phyloP scores from a whole-genome alignment of 768 basidiomycete genomes.

The Leccinum imitatum region DNA sequence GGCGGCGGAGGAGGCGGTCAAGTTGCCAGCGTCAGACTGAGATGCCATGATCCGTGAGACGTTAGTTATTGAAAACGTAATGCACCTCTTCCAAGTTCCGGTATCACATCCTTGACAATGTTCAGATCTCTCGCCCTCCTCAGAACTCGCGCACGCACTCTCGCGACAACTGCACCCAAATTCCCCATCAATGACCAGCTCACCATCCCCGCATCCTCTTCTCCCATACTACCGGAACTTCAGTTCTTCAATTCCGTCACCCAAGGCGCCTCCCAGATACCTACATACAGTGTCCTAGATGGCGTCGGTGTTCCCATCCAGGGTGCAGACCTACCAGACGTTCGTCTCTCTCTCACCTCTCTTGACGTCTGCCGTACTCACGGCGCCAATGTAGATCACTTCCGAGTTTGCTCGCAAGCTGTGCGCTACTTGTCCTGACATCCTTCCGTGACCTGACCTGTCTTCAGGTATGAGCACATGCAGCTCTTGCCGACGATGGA shows the following conservation, averaged over 20 bases:
- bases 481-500: slow-evolving; percentile 79
- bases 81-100: slow-evolving; percentile 22
- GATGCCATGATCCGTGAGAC: slow-evolving; percentile 1
- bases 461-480: slow-evolving; percentile 71
- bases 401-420: slow-evolving; percentile 64
- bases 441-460: background rate
- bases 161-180: slow-evolving; percentile 19
- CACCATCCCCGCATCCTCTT: slow-evolving; percentile 43
- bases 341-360: slow-evolving; percentile 32
- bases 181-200: slow-evolving; percentile 28
- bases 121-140: slow-evolving; percentile 6
- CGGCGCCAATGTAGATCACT: slow-evolving; percentile 50
- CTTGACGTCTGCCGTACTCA: slow-evolving; percentile 8
- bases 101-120: slow-evolving; percentile 11
- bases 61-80: slow-evolving; percentile 10
- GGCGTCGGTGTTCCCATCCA: slow-evolving; percentile 72
- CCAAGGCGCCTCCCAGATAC: slow-evolving; percentile 61
- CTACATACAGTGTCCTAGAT: slow-evolving; percentile 85
- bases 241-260: slow-evolving; percentile 81
- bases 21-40: slow-evolving; percentile 40
- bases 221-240: slow-evolving; percentile 67
- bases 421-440: slow-evolving; percentile 31
- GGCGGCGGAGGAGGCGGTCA: slow-evolving; percentile 64
- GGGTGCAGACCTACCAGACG: slow-evolving; percentile 76
- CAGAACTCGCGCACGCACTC: slow-evolving; percentile 9